phyloP scores from a whole-genome alignment of 2,329 filamentous ascomycete species.

The Teratosphaeria zuluensis region DNA sequence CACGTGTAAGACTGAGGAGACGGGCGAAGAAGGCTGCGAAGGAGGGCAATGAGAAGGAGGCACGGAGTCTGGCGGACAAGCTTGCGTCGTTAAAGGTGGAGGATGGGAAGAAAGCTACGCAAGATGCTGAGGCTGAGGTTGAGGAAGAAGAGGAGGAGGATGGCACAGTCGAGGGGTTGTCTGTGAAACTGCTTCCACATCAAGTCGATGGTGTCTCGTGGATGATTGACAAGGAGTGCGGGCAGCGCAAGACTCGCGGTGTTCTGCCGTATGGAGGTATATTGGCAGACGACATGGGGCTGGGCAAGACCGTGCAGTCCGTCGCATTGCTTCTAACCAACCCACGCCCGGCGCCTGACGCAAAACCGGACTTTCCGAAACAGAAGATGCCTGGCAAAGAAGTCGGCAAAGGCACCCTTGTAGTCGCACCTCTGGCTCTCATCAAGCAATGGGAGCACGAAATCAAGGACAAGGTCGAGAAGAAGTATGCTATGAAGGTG shows the following conservation, averaged over 20 bases:
- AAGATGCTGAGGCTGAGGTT: conserved; percentile 27
- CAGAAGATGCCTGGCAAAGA: conserved; percentile 56
- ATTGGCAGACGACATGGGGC: conserved; percentile 91
- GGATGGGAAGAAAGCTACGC: conserved; percentile 36
- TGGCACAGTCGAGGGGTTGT: conserved; percentile 66
- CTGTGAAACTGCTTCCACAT: conserved; percentile 81
- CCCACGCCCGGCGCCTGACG: conserved; percentile 45
- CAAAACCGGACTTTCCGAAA: conserved; percentile 44
- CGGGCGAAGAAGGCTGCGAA: conserved; percentile 34
- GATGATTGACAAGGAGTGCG: conserved; percentile 90
- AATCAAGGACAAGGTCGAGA: conserved; percentile 70
- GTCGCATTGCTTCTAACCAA: conserved; percentile 82
- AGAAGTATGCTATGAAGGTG: conserved; percentile 63
- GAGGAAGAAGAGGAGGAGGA: conserved; percentile 43
- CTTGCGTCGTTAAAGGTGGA: conserved; percentile 38
- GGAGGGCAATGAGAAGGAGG: conserved; percentile 25
- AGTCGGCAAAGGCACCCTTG: conserved; percentile 70
- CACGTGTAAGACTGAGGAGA: conserved; percentile 34
- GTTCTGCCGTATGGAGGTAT: conserved; percentile 84
- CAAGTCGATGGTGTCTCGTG: conserved; percentile 89
- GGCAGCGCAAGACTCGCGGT: conserved; percentile 68
- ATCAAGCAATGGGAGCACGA: conserved; percentile 97
- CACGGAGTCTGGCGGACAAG: conserved; percentile 33
- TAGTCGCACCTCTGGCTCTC: conserved; percentile 84
- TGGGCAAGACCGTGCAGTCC: conserved; percentile 93